These are phyloP conservation scores for Allantophomopsis lycopodina DNA, from an alignment of 2,329 filamentous ascomycete species.

Conservation along the genomic window DNA sequence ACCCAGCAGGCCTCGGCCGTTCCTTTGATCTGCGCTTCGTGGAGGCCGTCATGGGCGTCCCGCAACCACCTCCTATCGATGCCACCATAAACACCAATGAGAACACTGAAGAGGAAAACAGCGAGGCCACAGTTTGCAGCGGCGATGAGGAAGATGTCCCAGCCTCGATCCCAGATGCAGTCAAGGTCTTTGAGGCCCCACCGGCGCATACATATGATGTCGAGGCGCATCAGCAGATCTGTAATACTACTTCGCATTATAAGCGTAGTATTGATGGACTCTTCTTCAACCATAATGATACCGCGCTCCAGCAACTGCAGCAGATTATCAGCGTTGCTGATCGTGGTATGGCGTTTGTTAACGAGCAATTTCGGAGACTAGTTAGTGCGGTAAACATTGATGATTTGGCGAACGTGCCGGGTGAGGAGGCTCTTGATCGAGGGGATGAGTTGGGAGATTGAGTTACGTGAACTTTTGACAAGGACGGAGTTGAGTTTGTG, in stretches of 20 bases:
- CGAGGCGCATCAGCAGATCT: conserved; percentile 12
- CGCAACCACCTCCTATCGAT: neutral
- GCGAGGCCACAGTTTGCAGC: neutral
- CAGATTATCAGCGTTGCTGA: conserved; percentile 17
- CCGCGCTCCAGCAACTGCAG: conserved; percentile 14
- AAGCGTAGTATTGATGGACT: conserved; percentile 17
- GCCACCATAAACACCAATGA: neutral
- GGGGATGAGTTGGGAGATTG: neutral
- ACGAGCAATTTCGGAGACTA: neutral
- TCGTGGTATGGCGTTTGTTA: conserved; percentile 11
- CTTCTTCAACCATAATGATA: conserved; percentile 18
- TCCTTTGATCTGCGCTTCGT: conserved; percentile 19
- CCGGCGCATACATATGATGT: conserved; percentile 11
- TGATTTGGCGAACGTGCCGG: neutral
- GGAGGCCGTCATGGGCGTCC: conserved; percentile 12
- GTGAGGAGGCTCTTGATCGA: neutral
- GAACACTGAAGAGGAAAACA: neutral
- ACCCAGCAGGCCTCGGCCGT: conserved; percentile 9
- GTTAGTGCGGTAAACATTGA: too few relatives aligned
- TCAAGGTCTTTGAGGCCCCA: neutral
- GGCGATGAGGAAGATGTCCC: neutral
- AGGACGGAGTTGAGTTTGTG: neutral
- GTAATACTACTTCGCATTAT: conserved; percentile 16
- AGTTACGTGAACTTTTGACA: neutral
- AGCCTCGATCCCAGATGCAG: neutral